phyloP scores from a whole-genome alignment of 2,329 filamentous ascomycete species.

The Penicillium brevicompactum region DNA sequence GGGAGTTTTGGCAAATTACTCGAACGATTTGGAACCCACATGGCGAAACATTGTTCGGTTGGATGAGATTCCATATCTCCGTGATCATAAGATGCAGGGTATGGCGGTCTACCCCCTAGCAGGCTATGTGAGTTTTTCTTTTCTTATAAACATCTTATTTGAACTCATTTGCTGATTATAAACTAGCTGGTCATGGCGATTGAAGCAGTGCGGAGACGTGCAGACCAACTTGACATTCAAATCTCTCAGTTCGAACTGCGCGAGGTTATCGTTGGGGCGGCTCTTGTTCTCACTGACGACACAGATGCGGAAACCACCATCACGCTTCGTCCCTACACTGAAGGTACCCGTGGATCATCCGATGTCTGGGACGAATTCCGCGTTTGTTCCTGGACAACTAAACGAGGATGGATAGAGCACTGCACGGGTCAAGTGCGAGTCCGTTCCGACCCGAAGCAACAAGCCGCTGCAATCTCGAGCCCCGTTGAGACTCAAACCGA shows the following conservation, averaged over 20 bases:
- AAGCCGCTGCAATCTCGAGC: conserved; percentile 16
- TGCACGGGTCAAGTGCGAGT: conserved; percentile 31
- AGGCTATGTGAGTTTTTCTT: conserved; percentile 22
- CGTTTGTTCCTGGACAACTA: conserved; percentile 28
- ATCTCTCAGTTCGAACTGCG: conserved; percentile 52
- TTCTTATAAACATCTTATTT: background rate
- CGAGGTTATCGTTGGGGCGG: conserved; percentile 50
- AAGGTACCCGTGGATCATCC: conserved; percentile 42
- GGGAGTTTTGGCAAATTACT: conserved; percentile 30
- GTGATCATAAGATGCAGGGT: conserved; percentile 37
- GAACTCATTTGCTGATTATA: background rate
- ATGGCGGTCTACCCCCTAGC: conserved; percentile 28
- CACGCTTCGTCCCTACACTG: conserved; percentile 42
- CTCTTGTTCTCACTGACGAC: conserved; percentile 52
- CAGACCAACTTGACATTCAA: conserved; percentile 25
- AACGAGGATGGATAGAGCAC: conserved; percentile 31
- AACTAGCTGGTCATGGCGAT: conserved; percentile 31
- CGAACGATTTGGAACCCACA: conserved; percentile 23
- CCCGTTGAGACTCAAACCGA: conserved; percentile 14
- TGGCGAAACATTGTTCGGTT: conserved; percentile 32
- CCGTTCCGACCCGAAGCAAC: conserved; percentile 19
- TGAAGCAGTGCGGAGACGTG: conserved; percentile 35
- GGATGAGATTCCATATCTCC: conserved; percentile 29
- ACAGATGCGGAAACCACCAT: conserved; percentile 54
- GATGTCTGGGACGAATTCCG: conserved; percentile 31